Conservation (phyloP, 2,329 filamentous ascomycete species). For the Trichophyton rubrum region DNA sequence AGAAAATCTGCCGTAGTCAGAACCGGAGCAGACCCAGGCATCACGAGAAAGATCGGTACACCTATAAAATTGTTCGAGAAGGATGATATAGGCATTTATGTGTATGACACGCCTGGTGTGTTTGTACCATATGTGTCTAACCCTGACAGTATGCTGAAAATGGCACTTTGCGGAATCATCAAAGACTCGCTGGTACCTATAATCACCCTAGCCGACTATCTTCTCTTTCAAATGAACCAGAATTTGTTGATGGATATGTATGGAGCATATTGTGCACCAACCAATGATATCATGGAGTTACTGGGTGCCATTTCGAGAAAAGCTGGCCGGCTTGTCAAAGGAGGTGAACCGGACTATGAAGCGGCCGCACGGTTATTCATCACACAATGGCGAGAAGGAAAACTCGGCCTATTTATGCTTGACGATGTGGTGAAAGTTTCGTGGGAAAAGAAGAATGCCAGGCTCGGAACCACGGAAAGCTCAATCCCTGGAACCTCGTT, state of each 20-base stretch:
- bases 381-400: slow-evolving; percentile 66
- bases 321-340: slow-evolving; percentile 63
- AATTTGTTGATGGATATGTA: slow-evolving; percentile 46
- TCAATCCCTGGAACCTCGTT: neutral
- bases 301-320: slow-evolving; percentile 58
- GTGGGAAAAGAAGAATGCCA: slow-evolving; percentile 8
- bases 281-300: slow-evolving; percentile 69
- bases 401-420: slow-evolving; percentile 63
- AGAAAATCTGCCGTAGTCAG: slow-evolving; percentile 54
- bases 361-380: slow-evolving; percentile 68
- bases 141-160: slow-evolving; percentile 80
- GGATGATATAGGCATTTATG: slow-evolving; percentile 51
- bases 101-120: slow-evolving; percentile 87
- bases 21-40: slow-evolving; percentile 76
- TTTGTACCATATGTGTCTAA: slow-evolving; percentile 86
- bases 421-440: slow-evolving; percentile 58
- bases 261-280: slow-evolving; percentile 52
- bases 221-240: slow-evolving; percentile 72
- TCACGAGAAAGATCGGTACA: slow-evolving; percentile 73
- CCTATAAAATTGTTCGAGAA: slow-evolving; percentile 67
- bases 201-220: slow-evolving; percentile 73
- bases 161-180: slow-evolving; percentile 81
- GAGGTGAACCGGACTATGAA: slow-evolving; percentile 57
- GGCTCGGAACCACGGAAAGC: neutral
- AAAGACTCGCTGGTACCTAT: slow-evolving; percentile 75